Evolutionary conservation across 176 grass and related monocot species (phyloP).

Genomic region (Oryza nivara): DNA sequence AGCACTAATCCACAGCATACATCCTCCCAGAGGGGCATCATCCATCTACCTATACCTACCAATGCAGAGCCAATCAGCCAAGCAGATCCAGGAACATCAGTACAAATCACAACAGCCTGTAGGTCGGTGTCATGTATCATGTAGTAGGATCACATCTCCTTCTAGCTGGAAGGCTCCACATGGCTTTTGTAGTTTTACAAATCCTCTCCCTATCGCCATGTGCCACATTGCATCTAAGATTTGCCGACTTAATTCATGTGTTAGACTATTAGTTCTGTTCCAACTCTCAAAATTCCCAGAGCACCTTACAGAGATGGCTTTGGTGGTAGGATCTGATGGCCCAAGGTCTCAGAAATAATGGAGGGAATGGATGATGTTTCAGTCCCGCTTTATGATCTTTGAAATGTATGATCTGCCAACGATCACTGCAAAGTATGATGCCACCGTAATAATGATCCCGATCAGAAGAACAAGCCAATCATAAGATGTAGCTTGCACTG

Average conservation of each 20-base stretch:
- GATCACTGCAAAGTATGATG: slow-evolving; percentile 58
- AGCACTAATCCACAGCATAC: not conserved
- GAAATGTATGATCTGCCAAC: slow-evolving; percentile 59
- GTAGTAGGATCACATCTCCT: not conserved
- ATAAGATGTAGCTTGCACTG: slow-evolving; percentile 66
- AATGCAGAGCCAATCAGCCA: not conserved
- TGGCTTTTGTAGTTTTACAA: not conserved
- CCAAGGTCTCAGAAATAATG: slow-evolving; percentile 2
- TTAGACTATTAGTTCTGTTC: not conserved
- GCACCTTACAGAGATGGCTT: not conserved
- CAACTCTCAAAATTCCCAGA: slow-evolving; percentile 3
- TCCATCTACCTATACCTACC: not conserved
- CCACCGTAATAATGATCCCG: slow-evolving; percentile 58
- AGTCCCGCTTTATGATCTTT: slow-evolving; percentile 78
- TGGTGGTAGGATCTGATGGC: not conserved
- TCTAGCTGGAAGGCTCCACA: slow-evolving; percentile 10
- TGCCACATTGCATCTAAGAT: not conserved
- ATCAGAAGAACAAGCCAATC: slow-evolving; percentile 64
- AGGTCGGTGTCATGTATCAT: not conserved
- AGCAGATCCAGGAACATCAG: not conserved
- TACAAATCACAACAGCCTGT: not conserved
- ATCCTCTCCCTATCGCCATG: not conserved
- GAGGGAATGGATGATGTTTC: slow-evolving; percentile 20
- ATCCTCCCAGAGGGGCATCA: not conserved
- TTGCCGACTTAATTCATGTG: slow-evolving; percentile 6